Base-by-base conservation (phyloP, 352 stramenopile species). In the Hyaloperonospora brassicae region DNA sequence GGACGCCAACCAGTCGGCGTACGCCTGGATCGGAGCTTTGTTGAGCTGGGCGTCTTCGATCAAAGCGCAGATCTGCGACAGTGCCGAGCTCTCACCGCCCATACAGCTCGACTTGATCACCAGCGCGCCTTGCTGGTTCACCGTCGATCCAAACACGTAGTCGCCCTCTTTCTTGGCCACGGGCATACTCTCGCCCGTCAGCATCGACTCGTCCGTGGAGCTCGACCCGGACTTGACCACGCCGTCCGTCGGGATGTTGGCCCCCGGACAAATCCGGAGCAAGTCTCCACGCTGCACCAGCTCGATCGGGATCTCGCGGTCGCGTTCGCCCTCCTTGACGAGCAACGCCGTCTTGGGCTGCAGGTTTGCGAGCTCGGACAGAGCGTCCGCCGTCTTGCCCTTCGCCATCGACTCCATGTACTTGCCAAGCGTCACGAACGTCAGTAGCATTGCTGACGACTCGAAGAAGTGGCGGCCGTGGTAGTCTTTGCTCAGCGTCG, bases 331-430 rank as follows among this genome's bases (percentile, higher is more conserved):
- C 0, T 67, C 50, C 0, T 62, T 52, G 23, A 90, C 70, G 7
- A 95, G 55, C 9, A 91, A 46, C 0, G 84, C 84, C 4, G 72
- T 87, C 52, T 93, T 93, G 0, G 82, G 71, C 52, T 95, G 83
- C 5, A 95, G 44, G 47, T 86, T 88, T 1, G 75, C 67, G 21
- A 95, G 52, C 24, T 89, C 72, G 0, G 78, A 78, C 10, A 95
- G 47, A 1, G 82, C 81, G 27, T 89, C 75, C 0, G 86, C 76
- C 0, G 86, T 94, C 48, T 91, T 88, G 4, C 79, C 83, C 56
- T 95, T 95, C 11, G 86, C 86, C 47, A 89, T 65, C 31, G 86
- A 88, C 59, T 95, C 86, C 73, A 95, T 84, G 69, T 90, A 93
- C 64, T 94, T 94, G 46, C 86, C 86, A 2, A 94, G 60, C 12